A percentile compares a stretch with the other conserved stretches of the same genome.
phyloP scores from a whole-genome alignment of 1,284 basidiomycete species.

The Ceratobasidium sp. region DNA sequence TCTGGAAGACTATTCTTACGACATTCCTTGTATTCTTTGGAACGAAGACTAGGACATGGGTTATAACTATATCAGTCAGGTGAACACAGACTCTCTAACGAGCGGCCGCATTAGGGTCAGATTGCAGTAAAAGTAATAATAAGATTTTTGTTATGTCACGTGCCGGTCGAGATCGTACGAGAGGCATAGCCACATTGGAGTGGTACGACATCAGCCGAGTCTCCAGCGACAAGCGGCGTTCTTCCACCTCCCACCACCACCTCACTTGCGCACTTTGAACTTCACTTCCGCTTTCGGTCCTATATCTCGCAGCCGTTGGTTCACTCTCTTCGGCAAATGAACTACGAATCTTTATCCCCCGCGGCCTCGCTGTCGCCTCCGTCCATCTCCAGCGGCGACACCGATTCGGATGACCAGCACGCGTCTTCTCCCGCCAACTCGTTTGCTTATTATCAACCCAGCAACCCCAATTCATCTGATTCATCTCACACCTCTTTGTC shows the following conservation, averaged over 20 bases:
- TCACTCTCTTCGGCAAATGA: constrained; percentile 15
- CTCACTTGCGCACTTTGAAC: neutral
- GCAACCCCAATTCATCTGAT: constrained; percentile 28
- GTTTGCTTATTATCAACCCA: constrained; percentile 28
- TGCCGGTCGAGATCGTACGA: constrained; percentile 22
- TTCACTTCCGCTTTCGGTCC: neutral
- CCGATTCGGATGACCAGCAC: constrained; percentile 44
- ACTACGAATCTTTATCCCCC: constrained; percentile 42
- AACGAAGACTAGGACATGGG: too few species aligned
- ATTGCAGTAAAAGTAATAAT: too few species aligned
- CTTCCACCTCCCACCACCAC: constrained; percentile 35
- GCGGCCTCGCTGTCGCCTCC: constrained; percentile 43
- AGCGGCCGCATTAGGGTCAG: too few species aligned
- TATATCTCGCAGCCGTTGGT: constrained; percentile 11
- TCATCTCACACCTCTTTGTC: constrained; percentile 38
- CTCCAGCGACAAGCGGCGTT: constrained; percentile 38
- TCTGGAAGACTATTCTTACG: too few species aligned
- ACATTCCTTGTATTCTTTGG: too few species aligned
- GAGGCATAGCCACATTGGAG: neutral
- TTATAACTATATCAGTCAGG: too few species aligned
- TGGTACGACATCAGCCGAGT: constrained; percentile 29
- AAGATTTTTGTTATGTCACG: too few species aligned
- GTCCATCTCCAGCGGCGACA: constrained; percentile 43
- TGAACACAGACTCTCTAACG: too few species aligned
- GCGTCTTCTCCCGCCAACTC: constrained; percentile 39